Evolutionary conservation across 495 filamentous ascomycete genomes (phyloP).

Genomic region (Neurospora discreta): DNA sequence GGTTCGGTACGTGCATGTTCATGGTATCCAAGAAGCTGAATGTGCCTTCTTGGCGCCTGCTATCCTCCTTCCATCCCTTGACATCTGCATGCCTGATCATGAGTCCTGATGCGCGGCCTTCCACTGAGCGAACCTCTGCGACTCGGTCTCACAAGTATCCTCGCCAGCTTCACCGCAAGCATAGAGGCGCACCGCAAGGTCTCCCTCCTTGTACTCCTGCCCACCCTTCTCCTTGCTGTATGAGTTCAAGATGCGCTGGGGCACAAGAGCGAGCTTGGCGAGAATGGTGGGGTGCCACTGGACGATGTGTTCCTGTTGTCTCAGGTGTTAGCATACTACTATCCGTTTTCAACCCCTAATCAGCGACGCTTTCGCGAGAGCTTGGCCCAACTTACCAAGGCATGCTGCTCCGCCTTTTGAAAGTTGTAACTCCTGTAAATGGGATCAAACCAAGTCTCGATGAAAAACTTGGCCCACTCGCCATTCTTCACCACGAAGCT

Average conservation of each 20-base stretch:
- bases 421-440: conserved; percentile 90
- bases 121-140: conserved; percentile 37
- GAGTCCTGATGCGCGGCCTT: conserved; percentile 26
- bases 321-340: conserved; percentile 8
- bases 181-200: conserved; percentile 67
- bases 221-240: conserved; percentile 40
- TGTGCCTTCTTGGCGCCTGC: neutral
- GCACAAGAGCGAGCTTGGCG: conserved; percentile 73
- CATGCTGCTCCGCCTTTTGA: conserved; percentile 86
- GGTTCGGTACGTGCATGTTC: neutral
- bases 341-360: neutral
- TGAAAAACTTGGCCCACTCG: conserved; percentile 83
- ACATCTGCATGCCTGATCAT: neutral
- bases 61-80: neutral
- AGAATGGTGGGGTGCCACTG: conserved; percentile 99
- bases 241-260: conserved; percentile 70
- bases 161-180: conserved; percentile 49
- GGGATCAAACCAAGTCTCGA: conserved; percentile 96
- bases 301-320: conserved; percentile 65
- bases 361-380: neutral
- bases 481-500: conserved; percentile 76
- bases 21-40: neutral
- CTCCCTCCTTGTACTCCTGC: conserved; percentile 66
- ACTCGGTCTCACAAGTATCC: conserved; percentile 59
- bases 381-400: conserved; percentile 51